Conservation (phyloP, 179 eudicot genomes). For the Sideroxylon spinosum region DNA sequence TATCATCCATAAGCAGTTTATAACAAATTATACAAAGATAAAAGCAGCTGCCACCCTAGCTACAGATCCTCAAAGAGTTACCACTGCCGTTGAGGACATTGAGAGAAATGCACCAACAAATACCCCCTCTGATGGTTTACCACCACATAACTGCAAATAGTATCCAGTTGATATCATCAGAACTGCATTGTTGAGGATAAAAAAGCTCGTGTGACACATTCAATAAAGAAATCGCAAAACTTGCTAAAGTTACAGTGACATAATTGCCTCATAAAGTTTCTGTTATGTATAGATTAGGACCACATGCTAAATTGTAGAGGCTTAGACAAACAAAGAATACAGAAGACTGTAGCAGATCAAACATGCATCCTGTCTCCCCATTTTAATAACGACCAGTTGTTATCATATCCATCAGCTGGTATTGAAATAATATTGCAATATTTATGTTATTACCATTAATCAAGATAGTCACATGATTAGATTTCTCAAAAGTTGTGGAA, state of each 20-base stretch:
- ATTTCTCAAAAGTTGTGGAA: conserved; percentile 4
- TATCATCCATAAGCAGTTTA: neutral
- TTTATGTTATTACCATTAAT: neutral
- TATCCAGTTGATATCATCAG: conserved; percentile 18
- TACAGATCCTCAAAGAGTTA: conserved; percentile 23
- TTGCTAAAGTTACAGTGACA: neutral
- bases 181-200: conserved; percentile 4
- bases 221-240: neutral
- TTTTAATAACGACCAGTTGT: neutral
- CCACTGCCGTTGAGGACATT: conserved; percentile 95
- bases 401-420: conserved; percentile 7
- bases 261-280: neutral
- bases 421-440: conserved; percentile 4
- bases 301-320: neutral
- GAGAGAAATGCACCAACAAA: conserved; percentile 87
- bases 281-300: neutral
- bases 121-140: conserved; percentile 74
- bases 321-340: neutral
- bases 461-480: neutral
- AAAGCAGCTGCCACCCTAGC: neutral
- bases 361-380: neutral
- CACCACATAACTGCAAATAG: conserved; percentile 71
- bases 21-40: neutral
- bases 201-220: neutral
- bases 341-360: neutral